These are phyloP conservation scores for Globisporangium perplexum DNA, from an alignment of 352 stramenopile genomes.

Conservation along the genomic window DNA sequence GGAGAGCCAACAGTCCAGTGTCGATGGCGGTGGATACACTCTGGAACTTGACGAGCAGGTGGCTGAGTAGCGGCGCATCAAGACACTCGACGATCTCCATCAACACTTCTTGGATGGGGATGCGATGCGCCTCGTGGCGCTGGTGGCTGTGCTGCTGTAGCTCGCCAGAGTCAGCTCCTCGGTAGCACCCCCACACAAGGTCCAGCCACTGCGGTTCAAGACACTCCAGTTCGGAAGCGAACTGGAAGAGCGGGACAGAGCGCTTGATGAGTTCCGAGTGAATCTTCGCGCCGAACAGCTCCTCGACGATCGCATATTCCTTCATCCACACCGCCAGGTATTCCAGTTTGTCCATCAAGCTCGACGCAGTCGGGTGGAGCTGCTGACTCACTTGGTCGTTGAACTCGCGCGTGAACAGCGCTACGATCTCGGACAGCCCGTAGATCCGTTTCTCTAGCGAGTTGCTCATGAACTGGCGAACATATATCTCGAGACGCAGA, in stretches of 20 bases:
- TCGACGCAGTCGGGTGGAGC: constrained; percentile 18
- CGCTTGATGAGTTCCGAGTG: constrained; percentile 70
- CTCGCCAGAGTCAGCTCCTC: constrained; percentile 12
- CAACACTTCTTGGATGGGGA: constrained; percentile 38
- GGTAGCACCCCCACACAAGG: constrained; percentile 49
- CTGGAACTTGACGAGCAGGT: constrained; percentile 26
- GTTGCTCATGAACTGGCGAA: constrained; percentile 40
- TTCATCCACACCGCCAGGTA: constrained; percentile 48
- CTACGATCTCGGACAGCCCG: constrained; percentile 58
- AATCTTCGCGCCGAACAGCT: constrained; percentile 58
- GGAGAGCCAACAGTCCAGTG: constrained; percentile 23
- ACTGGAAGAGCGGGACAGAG: constrained; percentile 52
- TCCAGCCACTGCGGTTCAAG: constrained; percentile 37
- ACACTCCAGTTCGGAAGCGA: constrained; percentile 29
- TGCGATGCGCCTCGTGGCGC: constrained; percentile 39
- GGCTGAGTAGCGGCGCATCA: constrained; percentile 24
- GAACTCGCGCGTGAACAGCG: constrained; percentile 33
- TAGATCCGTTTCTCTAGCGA: constrained; percentile 73
- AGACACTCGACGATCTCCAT: constrained; percentile 53
- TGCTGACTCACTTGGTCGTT: constrained; percentile 32
- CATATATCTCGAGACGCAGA: constrained; percentile 45
- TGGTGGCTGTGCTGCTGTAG: constrained; percentile 17
- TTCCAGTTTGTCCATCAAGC: constrained; percentile 17
- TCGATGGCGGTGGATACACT: constrained; percentile 17
- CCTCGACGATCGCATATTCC: constrained; percentile 32